Percentiles rank a stretch among this genome's conserved stretches.
Evolutionary conservation across 345 rosid species (phyloP).

Genomic region (Eucalyptus brandiana): DNA sequence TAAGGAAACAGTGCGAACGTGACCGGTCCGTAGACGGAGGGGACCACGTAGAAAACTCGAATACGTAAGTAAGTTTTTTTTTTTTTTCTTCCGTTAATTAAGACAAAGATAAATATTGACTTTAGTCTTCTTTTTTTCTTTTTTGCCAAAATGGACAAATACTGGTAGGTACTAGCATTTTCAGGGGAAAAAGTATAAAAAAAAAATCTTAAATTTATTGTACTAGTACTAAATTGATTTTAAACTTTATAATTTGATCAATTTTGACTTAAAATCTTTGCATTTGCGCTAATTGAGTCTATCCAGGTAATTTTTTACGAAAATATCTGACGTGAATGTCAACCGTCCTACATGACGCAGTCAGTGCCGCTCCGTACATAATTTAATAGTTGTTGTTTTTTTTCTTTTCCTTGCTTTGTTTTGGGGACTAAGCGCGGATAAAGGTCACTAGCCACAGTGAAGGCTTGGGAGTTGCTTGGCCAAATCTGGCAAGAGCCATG

Average conservation of each 20-base stretch:
- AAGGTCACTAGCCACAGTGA: not conserved
- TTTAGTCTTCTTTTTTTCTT: not conserved
- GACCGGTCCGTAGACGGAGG: not conserved
- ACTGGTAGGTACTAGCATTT: not conserved
- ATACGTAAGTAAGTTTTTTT: not conserved
- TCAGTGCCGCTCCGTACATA: fast-evolving
- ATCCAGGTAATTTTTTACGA: fast-evolving
- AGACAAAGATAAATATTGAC: not conserved
- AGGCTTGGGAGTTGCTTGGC: not conserved
- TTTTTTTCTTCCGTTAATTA: not conserved
- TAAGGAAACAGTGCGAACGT: not conserved
- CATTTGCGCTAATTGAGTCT: not conserved
- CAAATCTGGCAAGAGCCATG: not conserved
- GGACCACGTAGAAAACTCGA: not conserved
- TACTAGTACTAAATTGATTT: too few species aligned
- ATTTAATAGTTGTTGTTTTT: not conserved
- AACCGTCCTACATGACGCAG: fast-evolving
- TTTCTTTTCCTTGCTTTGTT: too few species aligned
- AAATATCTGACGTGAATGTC: fast-evolving
- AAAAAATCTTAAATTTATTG: too few species aligned
- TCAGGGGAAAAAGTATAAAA: fast-evolving
- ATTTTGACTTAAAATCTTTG: not conserved
- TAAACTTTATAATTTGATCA: too few species aligned
- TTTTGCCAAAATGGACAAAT: not conserved
- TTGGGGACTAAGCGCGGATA: fast-evolving